Conservation (phyloP, 169 alveolate species). For the Cryptosporidium sp. region DNA sequence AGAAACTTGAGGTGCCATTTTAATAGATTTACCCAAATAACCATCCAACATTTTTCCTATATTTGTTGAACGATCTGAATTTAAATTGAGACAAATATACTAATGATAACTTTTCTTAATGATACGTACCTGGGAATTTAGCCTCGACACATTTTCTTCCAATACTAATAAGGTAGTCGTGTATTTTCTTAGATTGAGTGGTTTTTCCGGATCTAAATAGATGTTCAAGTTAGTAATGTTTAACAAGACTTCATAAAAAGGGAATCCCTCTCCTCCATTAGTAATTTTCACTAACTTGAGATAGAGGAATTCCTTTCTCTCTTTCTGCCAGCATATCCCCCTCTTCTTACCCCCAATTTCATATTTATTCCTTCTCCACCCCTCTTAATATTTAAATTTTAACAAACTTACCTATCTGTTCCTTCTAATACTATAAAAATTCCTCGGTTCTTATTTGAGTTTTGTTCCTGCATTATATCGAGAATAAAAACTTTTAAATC, state of each 20-base stretch:
- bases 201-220: constrained; percentile 92
- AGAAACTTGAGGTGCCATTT: constrained; percentile 87
- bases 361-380: neutral
- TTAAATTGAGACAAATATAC: neutral
- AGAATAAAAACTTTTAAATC: neutral
- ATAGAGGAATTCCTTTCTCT: neutral
- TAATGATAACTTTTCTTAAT: neutral
- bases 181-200: constrained; percentile 85
- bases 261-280: neutral
- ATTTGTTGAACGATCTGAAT: constrained; percentile 49
- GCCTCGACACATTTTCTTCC: constrained; percentile 79
- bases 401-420: constrained; percentile 87
- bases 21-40: constrained; percentile 83
- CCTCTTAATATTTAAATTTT: neutral
- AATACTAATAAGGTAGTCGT: constrained; percentile 80
- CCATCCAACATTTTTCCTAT: constrained; percentile 88
- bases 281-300: neutral
- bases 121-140: constrained; percentile 86
- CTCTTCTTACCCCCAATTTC: too few relatives aligned
- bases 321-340: neutral
- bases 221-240: neutral
- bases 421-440: constrained; percentile 95
- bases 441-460: constrained; percentile 82
- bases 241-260: neutral
- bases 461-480: neutral